phyloP scores from a whole-genome alignment of 2,329 filamentous ascomycete species.

The Trichoderma hamatum region DNA sequence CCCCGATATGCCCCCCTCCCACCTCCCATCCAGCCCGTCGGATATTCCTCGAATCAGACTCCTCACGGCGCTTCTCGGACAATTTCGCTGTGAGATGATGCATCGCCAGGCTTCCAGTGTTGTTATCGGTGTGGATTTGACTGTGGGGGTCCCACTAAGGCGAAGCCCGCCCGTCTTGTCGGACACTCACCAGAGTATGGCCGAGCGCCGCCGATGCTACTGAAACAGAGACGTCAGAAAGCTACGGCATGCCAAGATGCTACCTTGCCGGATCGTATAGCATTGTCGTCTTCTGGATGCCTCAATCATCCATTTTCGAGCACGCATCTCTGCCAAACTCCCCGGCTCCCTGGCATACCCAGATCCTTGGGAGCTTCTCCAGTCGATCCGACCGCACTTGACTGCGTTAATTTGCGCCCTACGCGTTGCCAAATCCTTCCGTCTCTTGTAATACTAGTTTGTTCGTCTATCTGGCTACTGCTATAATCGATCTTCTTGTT shows the following conservation, averaged over 20 bases:
- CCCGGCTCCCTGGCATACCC: slow-evolving; percentile 4
- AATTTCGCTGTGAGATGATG: slow-evolving; percentile 32
- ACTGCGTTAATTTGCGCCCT: slow-evolving; percentile 17
- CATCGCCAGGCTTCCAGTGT: slow-evolving; percentile 27
- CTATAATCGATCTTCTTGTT: neutral
- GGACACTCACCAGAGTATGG: slow-evolving; percentile 41
- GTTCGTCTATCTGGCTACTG: neutral
- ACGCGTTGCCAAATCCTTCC: neutral
- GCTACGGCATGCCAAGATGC: slow-evolving; percentile 25
- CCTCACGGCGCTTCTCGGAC: slow-evolving; percentile 32
- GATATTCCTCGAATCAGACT: slow-evolving; percentile 26
- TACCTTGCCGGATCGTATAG: slow-evolving; percentile 25
- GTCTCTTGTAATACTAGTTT: neutral
- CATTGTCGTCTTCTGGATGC: slow-evolving; percentile 20
- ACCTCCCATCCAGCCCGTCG: slow-evolving; percentile 9
- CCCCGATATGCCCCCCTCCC: slow-evolving; percentile 4
- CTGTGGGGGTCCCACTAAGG: slow-evolving; percentile 40
- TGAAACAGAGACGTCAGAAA: slow-evolving; percentile 37
- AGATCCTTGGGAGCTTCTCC: slow-evolving; percentile 1
- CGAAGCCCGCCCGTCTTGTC: slow-evolving; percentile 36
- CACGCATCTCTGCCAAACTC: neutral
- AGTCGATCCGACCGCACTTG: neutral
- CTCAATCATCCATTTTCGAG: slow-evolving; percentile 6
- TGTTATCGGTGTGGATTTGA: slow-evolving; percentile 32
- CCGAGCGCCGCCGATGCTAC: slow-evolving; percentile 44